Evolutionary conservation across 805 yeast genomes (phyloP), one percentile per base, ranked within the genome.

Genomic region (Candida ovalis): DNA sequence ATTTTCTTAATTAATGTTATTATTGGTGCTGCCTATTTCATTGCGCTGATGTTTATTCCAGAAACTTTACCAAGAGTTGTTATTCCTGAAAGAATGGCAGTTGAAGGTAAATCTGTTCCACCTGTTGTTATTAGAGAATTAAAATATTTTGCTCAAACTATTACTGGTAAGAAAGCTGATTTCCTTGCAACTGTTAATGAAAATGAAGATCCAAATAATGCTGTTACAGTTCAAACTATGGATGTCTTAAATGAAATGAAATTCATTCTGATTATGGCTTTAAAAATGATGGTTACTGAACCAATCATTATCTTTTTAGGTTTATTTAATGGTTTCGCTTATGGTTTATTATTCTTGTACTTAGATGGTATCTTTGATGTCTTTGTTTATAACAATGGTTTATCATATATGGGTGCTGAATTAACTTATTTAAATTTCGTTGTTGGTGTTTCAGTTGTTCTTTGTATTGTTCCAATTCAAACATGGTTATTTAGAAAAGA

Each of bases 51-150:
- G 30, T 60, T 67, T 37, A 41, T 65, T 15, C 71, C 70, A 33
- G 71, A 66, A 50, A 67, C 71, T n/a, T 53, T 67, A 44, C 70
- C 71, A 46, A 63, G 68, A 57, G 48, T 64, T 33, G 70, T 67
- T 22, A 67, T 67, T 46, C 57, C 60, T 18, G 67, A 59, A 48
- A 63, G 64, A 55, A 59, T 55, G 46, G 55, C 60, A 17, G 49
- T 55, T 22, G 59, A 58, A 42, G 64, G 60, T 42, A 57, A 49
- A 49, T 44, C 48, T 21, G 55, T 46, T 30, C 61, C 64, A 17
- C 43, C 47, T 41, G 55, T 59, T n/a, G 27, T 59, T 27, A 37
- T 54, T n/a, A 59, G 67, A 56, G 67, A 62, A 45, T 48, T 61
- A 40, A 50, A 51, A 18, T 58, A 58, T 44, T 54, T 59, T 9